These are phyloP conservation scores for Dactylis glomerata DNA, from an alignment of 176 grass and related monocot species.

Conservation along the genomic window DNA sequence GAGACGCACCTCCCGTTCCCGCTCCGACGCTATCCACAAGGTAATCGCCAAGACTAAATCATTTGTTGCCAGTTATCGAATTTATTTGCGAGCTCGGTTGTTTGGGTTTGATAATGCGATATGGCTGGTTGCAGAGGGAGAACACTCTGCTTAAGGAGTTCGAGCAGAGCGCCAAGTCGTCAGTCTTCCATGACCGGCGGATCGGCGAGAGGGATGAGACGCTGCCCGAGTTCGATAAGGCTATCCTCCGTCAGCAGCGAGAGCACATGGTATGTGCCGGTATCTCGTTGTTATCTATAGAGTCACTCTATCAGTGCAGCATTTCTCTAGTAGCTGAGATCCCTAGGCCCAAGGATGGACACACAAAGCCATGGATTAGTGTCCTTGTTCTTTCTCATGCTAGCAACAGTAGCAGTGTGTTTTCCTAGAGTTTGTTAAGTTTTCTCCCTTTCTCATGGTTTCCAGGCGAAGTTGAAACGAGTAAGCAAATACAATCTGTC, in stretches of 20 bases:
- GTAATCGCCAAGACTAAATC: slow-evolving; percentile 9
- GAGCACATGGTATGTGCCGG: slow-evolving; percentile 64
- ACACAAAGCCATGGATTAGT: background rate
- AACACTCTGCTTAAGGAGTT: slow-evolving; percentile 86
- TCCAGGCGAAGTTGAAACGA: slow-evolving; percentile 75
- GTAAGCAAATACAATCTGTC: slow-evolving; percentile 87
- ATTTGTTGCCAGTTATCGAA: background rate
- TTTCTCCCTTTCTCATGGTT: background rate
- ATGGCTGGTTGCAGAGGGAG: slow-evolving; percentile 64
- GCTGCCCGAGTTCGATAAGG: slow-evolving; percentile 78
- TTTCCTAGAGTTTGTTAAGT: slow-evolving; percentile 2
- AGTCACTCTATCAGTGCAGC: background rate
- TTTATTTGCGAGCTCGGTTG: background rate
- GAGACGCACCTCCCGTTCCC: slow-evolving; percentile 54
- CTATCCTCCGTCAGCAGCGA: slow-evolving; percentile 73
- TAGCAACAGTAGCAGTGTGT: background rate
- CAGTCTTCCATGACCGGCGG: slow-evolving; percentile 75
- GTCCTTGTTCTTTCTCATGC: background rate
- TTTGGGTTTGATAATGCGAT: background rate
- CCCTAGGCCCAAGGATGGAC: background rate
- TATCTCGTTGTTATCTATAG: background rate
- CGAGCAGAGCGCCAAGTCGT: slow-evolving; percentile 64
- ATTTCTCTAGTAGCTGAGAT: background rate
- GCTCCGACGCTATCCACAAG: slow-evolving; percentile 77
- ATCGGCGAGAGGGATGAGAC: slow-evolving; percentile 88